Evolutionary conservation across 2,329 filamentous ascomycete genomes (phyloP), one percentile per base, ranked within the genome.

Genomic region (Dryadomyces quercivorus): DNA sequence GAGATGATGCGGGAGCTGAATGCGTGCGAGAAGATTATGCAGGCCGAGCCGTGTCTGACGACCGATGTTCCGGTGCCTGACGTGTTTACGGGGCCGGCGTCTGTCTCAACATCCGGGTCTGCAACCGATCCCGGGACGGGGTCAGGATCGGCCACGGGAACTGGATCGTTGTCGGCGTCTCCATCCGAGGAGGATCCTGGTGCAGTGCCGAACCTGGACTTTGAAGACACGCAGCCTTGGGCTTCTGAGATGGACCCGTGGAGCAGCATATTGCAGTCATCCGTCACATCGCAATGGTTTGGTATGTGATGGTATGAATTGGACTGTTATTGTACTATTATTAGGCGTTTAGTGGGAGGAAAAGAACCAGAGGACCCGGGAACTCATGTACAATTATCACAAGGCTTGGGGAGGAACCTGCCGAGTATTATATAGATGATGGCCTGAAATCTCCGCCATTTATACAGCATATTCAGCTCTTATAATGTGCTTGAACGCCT

Each of bases 241-340:
- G 20, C 40, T 10, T 9, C 50, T 2, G 50, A 51, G 15, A 21
- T 52, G 12, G 54, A 59, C 15, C 38, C 57, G 50, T 57, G 55
- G 51, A 44, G 40, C 43, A 53, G 31, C 38, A 38, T 57, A 15
- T 36, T 53, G 6, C 56, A 55, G 34, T 22, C 52, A 31, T 47
- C 44, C 3, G 34, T 51, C 2, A 20, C 38, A 3, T 20, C 52
- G 31, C 46, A 55, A 1, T 59, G 58, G 58, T 59, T 55, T 34
- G 38, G 10, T 9, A 34, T 21, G 22, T 47, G 22, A 52, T 16
- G 12, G 36, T 40, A 40, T 40, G 34, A 36, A 6, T 36, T 36
- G 34, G n/a, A n/a, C n/a, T n/a, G n/a, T n/a, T n/a, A n/a, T n/a
- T n/a, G n/a, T 31, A 31, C 26, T 31, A 31, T 8, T 31, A 31